Percentiles rank a stretch among this genome's conserved stretches.
Evolutionary conservation across 805 yeast species (phyloP).

Genomic region (Metschnikowia borealis): DNA sequence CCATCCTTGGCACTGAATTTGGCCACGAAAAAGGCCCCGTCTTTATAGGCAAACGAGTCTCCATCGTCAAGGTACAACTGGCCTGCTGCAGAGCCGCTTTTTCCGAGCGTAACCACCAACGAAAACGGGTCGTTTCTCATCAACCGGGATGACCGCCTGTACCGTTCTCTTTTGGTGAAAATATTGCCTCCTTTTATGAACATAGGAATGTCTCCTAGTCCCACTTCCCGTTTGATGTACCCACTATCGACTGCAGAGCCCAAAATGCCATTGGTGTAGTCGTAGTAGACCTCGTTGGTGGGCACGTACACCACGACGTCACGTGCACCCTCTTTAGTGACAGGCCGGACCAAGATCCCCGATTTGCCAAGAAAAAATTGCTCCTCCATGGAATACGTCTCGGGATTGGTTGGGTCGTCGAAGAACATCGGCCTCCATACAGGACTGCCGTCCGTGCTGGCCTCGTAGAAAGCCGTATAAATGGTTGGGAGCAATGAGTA

Average conservation of each 20-base stretch:
- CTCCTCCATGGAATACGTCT: slow-evolving; percentile 64
- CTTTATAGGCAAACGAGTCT: slow-evolving; percentile 54
- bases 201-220: slow-evolving; percentile 64
- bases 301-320: slow-evolving; percentile 49
- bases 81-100: slow-evolving; percentile 50
- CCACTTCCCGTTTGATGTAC: slow-evolving; percentile 34
- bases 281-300: slow-evolving; percentile 52
- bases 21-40: slow-evolving; percentile 48
- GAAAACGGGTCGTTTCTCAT: slow-evolving; percentile 83
- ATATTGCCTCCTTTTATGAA: slow-evolving; percentile 77
- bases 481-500: slow-evolving; percentile 73
- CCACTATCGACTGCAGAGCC: slow-evolving; percentile 24
- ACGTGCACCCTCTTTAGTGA: slow-evolving; percentile 51
- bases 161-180: slow-evolving; percentile 61
- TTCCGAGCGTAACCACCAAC: slow-evolving; percentile 55
- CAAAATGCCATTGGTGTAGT: slow-evolving; percentile 38
- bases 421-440: slow-evolving; percentile 67
- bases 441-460: slow-evolving; percentile 62
- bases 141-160: slow-evolving; percentile 73
- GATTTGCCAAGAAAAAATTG: slow-evolving; percentile 73
- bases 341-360: slow-evolving; percentile 77
- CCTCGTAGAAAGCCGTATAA: slow-evolving; percentile 72
- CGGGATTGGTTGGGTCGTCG: slow-evolving; percentile 45
- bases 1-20: slow-evolving; percentile 26
- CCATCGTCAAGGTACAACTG: slow-evolving; percentile 82